Percentiles rank a stretch among this genome's conserved stretches.
These are phyloP conservation scores for Ophiostoma angusticollis DNA, from an alignment of 2,329 filamentous ascomycete species.

Conservation along the genomic window DNA sequence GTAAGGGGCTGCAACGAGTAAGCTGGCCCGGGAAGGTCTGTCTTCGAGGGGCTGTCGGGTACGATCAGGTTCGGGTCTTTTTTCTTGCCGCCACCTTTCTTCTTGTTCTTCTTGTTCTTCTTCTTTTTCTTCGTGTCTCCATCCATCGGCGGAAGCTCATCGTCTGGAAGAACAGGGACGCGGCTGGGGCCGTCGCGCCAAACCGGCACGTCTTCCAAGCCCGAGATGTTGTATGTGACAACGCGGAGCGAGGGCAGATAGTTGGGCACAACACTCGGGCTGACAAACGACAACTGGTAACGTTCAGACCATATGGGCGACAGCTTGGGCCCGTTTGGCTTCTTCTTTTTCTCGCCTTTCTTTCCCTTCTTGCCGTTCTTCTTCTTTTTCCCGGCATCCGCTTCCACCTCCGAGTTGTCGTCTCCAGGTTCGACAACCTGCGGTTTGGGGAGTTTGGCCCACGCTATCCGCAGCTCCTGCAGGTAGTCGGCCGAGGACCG, in stretches of 20 bases:
- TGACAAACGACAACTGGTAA: conserved; percentile 68
- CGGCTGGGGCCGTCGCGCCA: conserved; percentile 29
- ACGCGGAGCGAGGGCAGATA: conserved; percentile 84
- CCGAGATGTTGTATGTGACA: conserved; percentile 85
- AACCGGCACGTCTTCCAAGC: conserved; percentile 45
- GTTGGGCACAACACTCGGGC: conserved; percentile 82
- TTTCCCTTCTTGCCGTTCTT: conserved; percentile 9
- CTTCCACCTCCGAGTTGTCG: conserved; percentile 14
- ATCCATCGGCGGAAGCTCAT: conserved; percentile 14
- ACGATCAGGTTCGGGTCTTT: conserved; percentile 49
- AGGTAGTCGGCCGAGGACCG: conserved; percentile 69
- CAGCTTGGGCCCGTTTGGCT: conserved; percentile 26
- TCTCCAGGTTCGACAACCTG: conserved; percentile 9
- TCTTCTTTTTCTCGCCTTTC: conserved; percentile 19
- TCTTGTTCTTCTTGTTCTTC: not conserved
- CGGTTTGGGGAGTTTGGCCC: conserved; percentile 58
- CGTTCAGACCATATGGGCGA: conserved; percentile 58
- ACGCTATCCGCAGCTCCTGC: conserved; percentile 60
- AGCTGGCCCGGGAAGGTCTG: conserved; percentile 68
- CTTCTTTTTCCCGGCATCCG: conserved; percentile 15
- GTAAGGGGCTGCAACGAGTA: conserved; percentile 79
- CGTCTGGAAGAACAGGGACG: conserved; percentile 12
- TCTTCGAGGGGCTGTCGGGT: conserved; percentile 60
- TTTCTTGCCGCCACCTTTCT: conserved; percentile 32
- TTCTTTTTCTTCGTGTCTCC: conserved; percentile 21